Base-by-base conservation (phyloP, 106 monocot species). In the Apostasia ramifera region DNA sequence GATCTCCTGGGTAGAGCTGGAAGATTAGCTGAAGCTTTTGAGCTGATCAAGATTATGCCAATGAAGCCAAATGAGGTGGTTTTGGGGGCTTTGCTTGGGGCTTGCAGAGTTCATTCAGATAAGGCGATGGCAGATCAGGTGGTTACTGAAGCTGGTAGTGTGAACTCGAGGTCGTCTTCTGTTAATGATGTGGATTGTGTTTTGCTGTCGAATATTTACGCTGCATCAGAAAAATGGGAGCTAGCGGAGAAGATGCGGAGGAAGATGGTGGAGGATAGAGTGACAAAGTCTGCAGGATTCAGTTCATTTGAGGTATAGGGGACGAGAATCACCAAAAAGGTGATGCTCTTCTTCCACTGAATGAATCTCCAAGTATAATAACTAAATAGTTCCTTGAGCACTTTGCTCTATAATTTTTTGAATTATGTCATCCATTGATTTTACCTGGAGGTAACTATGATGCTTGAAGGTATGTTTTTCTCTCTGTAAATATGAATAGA, bases 1-100 rank as follows among this genome's bases (percentile, higher is more conserved):
- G 88, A 88, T 79, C 81, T 88, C 47, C 66, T 84, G 49, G 79
- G 84, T 26, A 67, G 88, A 66, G 81, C 88, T 9, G 88, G 84
- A 61, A 81, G 71, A 55, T 40, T 85, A 50, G 64, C n/a, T 37
- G 88, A 88, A 71, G 88, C 84, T n/a, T 81, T 79, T 41, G 64
- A 74, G 44, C 9, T 85, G 46, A 75, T 88, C 12, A 74, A 53
- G 53, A 84, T 42, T 43, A 88, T 85, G 88, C 84, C 81, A 45
- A 63, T 79, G 66, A 58, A 66, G 53, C 74, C 79, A 4, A 84
- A 88, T 61, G 82, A 81, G 12, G 71, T 73, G 8, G 67, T 88
- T 1, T 85, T 79, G 84, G 82, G 88, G 5, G 63, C 81, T 49
- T 38, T 88, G 44, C 77, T 88, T 49, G 88, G 81, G 51, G 88